phyloP scores from a whole-genome alignment of 2,329 filamentous ascomycete genomes.

The Zasmidium citrigriseum region DNA sequence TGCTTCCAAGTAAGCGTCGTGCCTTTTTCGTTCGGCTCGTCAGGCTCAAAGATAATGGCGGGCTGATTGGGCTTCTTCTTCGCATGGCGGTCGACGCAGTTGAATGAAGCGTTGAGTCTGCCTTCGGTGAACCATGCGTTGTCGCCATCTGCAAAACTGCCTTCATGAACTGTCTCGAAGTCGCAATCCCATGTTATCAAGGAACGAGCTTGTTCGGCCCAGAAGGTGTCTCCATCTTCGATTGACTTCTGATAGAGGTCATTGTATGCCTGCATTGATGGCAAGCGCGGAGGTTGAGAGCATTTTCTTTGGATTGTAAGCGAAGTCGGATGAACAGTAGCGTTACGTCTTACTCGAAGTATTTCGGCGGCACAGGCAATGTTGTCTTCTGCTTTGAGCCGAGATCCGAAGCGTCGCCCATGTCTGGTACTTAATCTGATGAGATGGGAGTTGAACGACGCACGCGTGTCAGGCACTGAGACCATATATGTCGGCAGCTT shows the following conservation, averaged over 20 bases:
- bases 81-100: neutral
- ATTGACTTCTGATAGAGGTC: constrained; percentile 75
- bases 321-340: neutral
- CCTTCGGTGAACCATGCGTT: neutral
- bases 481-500: no score
- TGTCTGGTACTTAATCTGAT: no score
- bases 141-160: constrained; percentile 75
- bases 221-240: constrained; percentile 82
- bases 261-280: neutral
- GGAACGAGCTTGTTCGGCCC: constrained; percentile 78
- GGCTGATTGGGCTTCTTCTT: neutral
- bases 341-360: no score
- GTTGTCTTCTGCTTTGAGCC: no score
- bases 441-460: no score
- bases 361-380: no score
- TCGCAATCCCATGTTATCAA: constrained; percentile 84
- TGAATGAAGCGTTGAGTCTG: neutral
- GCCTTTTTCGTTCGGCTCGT: no score
- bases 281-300: constrained; percentile 1
- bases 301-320: no score
- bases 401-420: no score
- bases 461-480: no score
- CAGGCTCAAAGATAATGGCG: constrained; percentile 1
- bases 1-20: no score
- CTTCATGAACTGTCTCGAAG: constrained; percentile 89